These are phyloP conservation scores for Melanogaster broomeanus DNA, from an alignment of 768 basidiomycete species.

Conservation along the genomic window DNA sequence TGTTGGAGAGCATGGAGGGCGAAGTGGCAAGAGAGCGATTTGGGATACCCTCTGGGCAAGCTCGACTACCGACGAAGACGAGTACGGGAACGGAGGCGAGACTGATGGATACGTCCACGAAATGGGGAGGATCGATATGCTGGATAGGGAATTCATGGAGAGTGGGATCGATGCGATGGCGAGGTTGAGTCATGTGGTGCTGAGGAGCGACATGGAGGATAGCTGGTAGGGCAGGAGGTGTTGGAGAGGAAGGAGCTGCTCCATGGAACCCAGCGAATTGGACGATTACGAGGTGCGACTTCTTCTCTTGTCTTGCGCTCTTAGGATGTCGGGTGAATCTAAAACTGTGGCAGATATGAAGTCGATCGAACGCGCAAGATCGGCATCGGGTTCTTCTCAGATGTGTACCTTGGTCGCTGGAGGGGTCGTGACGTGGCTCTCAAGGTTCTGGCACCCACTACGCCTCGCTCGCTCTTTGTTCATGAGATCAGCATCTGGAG, in stretches of 20 bases:
- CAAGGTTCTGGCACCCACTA: slow-evolving; percentile 67
- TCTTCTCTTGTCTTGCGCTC: background rate
- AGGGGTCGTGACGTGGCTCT: slow-evolving; percentile 63
- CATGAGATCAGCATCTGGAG: slow-evolving; percentile 77
- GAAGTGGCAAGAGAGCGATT: background rate
- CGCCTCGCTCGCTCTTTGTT: slow-evolving; percentile 64
- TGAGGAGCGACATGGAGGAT: background rate
- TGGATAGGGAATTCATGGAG: slow-evolving; percentile 69
- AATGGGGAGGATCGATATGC: slow-evolving; percentile 1
- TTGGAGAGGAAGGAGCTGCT: background rate
- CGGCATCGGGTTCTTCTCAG: slow-evolving; percentile 73
- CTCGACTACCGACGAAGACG: background rate
- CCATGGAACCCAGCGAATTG: slow-evolving; percentile 55
- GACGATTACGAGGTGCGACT: slow-evolving; percentile 67
- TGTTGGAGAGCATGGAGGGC: background rate
- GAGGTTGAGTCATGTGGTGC: slow-evolving; percentile 48
- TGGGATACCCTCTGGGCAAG: background rate
- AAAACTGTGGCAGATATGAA: slow-evolving; percentile 78
- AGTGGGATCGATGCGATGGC: slow-evolving; percentile 70
- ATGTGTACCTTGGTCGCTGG: slow-evolving; percentile 81
- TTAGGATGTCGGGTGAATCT: background rate
- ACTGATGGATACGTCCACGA: background rate
- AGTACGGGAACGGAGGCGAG: background rate
- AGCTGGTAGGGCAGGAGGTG: background rate
- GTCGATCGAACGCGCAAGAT: slow-evolving; percentile 70